A percentile compares a stretch with the other conserved stretches of the same genome.
Conservation (phyloP, 1,139 yeast genomes). For the Hyphopichia wangnamkhiaoensis region DNA sequence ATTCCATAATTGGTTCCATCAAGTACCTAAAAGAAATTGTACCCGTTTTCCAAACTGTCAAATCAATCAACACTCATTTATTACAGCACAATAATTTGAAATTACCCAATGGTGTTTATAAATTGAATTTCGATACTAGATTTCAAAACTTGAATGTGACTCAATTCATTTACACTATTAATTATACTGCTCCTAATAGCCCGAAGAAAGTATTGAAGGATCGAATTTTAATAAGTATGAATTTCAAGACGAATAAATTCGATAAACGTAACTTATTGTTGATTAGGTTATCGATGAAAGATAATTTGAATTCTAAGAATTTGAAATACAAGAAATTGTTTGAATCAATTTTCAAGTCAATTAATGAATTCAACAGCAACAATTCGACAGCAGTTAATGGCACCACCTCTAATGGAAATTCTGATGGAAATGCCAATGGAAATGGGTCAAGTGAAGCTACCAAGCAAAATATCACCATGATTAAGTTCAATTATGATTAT, state of each 20-base stretch:
- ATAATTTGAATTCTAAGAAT: slow-evolving; percentile 40
- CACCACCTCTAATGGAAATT: slow-evolving; percentile 10
- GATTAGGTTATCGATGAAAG: slow-evolving; percentile 34
- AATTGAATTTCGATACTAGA: slow-evolving; percentile 35
- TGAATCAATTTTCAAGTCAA: slow-evolving; percentile 39
- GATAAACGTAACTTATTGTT: slow-evolving; percentile 22
- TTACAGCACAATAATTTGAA: slow-evolving; percentile 12
- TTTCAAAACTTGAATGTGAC: slow-evolving; percentile 33
- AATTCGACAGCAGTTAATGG: slow-evolving; percentile 8
- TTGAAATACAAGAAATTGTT: slow-evolving; percentile 42
- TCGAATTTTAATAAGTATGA: slow-evolving; percentile 31
- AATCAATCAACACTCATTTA: slow-evolving; percentile 15
- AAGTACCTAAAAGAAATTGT: slow-evolving; percentile 33
- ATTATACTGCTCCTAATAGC: slow-evolving; percentile 24
- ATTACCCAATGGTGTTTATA: slow-evolving; percentile 33
- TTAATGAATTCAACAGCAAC: slow-evolving; percentile 24
- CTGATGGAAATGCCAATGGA: slow-evolving; percentile 1
- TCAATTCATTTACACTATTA: slow-evolving; percentile 36
- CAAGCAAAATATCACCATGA: slow-evolving; percentile 13
- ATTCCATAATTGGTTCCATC: slow-evolving; percentile 31
- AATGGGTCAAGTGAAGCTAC: slow-evolving; percentile 5
- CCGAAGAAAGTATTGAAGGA: slow-evolving; percentile 40
- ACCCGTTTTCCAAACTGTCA: slow-evolving; percentile 30
- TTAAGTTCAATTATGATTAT: slow-evolving; percentile 45
- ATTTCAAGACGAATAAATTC: slow-evolving; percentile 37